Evolutionary conservation across 2,329 filamentous ascomycete genomes (phyloP).

Genomic region (Colletotrichum sp.): DNA sequence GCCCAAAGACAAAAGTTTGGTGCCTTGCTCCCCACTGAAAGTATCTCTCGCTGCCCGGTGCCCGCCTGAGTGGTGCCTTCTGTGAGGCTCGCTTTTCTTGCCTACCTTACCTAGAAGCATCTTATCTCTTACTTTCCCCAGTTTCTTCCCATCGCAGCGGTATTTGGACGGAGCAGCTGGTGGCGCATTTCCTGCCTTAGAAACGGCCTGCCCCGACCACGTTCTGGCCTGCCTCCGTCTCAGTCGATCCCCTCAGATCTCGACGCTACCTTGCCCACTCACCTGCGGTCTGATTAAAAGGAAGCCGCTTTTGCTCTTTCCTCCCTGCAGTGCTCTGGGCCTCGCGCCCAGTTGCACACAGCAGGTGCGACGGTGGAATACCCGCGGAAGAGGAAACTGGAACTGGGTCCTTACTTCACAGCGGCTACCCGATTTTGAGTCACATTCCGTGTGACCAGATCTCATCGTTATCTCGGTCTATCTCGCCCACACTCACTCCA

Average conservation of each 20-base stretch:
- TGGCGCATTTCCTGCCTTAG: neutral
- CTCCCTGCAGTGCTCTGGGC: constrained; percentile 14
- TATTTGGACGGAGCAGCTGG: neutral
- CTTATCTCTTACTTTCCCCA: neutral
- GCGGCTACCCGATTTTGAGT: constrained; percentile 7
- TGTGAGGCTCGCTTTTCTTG: neutral
- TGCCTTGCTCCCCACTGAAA: neutral
- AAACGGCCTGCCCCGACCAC: neutral
- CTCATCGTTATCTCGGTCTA: neutral
- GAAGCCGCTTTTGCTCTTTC: neutral
- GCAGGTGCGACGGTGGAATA: constrained; percentile 3
- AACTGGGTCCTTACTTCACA: neutral
- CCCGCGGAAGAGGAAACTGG: neutral
- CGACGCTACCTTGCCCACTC: neutral
- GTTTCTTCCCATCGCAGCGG: neutral
- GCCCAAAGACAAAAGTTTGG: constrained; percentile 11
- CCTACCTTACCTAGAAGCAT: neutral
- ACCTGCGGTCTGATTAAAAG: neutral
- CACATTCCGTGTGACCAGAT: constrained; percentile 13
- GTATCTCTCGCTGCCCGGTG: neutral
- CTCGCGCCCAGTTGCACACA: constrained; percentile 12
- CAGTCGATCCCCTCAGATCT: neutral
- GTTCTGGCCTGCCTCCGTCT: neutral
- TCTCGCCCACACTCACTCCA: neutral
- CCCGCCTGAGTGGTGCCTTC: neutral